A percentile compares a stretch with the other conserved stretches of the same genome.
These are phyloP conservation scores for Lactarius sp. DNA, from an alignment of 768 basidiomycete species.

Conservation along the genomic window DNA sequence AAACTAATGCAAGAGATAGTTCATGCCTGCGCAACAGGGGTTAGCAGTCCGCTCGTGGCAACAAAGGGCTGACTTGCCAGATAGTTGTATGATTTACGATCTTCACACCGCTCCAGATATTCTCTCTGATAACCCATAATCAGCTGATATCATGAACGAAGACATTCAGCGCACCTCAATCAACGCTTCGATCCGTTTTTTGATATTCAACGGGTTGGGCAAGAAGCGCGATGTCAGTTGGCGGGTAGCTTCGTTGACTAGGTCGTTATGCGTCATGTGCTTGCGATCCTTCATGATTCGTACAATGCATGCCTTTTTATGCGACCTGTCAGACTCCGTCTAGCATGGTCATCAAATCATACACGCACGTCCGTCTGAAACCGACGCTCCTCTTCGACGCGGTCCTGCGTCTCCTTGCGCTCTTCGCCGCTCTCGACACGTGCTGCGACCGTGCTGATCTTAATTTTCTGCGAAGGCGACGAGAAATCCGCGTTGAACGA, in stretches of 20 bases:
- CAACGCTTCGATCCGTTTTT: constrained; percentile 87
- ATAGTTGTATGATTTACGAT: constrained; percentile 86
- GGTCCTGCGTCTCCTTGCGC: constrained; percentile 82
- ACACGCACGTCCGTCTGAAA: constrained; percentile 80
- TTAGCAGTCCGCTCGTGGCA: background rate
- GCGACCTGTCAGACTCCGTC: background rate
- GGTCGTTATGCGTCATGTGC: constrained; percentile 78
- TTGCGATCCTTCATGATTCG: constrained; percentile 97
- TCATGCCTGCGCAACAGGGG: constrained; percentile 12
- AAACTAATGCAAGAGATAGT: constrained; percentile 16
- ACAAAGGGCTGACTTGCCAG: constrained; percentile 36
- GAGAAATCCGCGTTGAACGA: constrained; percentile 84
- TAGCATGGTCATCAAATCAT: background rate
- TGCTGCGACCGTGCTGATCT: constrained; percentile 84
- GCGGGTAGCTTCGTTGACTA: constrained; percentile 85
- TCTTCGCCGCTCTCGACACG: constrained; percentile 86
- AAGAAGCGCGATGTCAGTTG: constrained; percentile 82
- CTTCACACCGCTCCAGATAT: constrained; percentile 86
- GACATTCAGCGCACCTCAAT: constrained; percentile 66
- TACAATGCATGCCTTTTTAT: constrained; percentile 86
- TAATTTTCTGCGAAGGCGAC: constrained; percentile 81
- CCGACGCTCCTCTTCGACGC: constrained; percentile 87
- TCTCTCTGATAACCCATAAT: constrained; percentile 57
- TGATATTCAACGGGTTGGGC: constrained; percentile 82
- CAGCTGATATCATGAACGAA: background rate